phyloP scores from a whole-genome alignment of 2,329 filamentous ascomycete species.

The Alternaria metachromatica region DNA sequence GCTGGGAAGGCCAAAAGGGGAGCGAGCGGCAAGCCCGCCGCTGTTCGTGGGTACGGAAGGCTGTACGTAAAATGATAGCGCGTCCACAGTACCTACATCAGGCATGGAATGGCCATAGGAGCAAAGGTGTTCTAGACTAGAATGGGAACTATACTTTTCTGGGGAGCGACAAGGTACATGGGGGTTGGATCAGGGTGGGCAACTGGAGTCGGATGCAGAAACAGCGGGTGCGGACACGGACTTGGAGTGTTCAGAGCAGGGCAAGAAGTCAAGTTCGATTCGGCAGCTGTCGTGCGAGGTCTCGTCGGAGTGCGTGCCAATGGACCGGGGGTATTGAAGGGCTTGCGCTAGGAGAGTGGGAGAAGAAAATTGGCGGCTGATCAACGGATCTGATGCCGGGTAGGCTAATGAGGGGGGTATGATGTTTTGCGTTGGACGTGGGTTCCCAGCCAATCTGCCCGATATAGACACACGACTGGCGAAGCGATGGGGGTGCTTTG shows the following conservation, averaged over 20 bases:
- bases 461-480: slow-evolving; percentile 10
- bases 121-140: slow-evolving; percentile 36
- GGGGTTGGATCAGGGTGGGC: slow-evolving; percentile 33
- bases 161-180: slow-evolving; percentile 24
- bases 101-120: slow-evolving; percentile 25
- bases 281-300: slow-evolving; percentile 36
- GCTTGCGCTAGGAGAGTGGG: slow-evolving; percentile 40
- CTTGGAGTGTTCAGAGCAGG: slow-evolving; percentile 28
- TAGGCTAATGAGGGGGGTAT: slow-evolving; percentile 30
- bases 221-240: slow-evolving; percentile 35
- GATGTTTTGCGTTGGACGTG: slow-evolving; percentile 22
- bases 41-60: slow-evolving; percentile 33
- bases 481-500: slow-evolving; percentile 5
- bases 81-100: slow-evolving; percentile 26
- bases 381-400: slow-evolving; percentile 22
- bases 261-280: slow-evolving; percentile 40
- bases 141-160: slow-evolving; percentile 26
- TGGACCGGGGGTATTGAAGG: slow-evolving; percentile 29
- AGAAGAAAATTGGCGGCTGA: slow-evolving; percentile 37
- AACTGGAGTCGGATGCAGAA: slow-evolving; percentile 35
- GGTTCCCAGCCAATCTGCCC: slow-evolving; percentile 12
- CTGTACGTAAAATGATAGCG: slow-evolving; percentile 39
- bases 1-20: slow-evolving; percentile 28
- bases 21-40: slow-evolving; percentile 32
- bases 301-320: slow-evolving; percentile 31